Conservation (phyloP, 2,329 filamentous ascomycete species). For the Verticillium klebahnii region DNA sequence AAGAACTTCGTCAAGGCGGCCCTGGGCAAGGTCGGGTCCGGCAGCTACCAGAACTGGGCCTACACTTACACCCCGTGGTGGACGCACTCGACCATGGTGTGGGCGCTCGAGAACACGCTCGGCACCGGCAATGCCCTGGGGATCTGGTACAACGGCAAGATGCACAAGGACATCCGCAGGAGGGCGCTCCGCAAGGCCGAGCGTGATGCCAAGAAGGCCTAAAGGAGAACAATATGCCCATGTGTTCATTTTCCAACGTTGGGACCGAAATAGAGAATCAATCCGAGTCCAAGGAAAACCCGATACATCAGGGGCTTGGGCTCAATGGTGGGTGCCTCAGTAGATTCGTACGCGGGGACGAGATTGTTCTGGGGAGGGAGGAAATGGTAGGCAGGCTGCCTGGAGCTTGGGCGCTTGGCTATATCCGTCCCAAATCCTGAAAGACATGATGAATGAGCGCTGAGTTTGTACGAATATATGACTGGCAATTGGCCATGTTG, state of each 20-base stretch:
- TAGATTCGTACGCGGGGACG: no score
- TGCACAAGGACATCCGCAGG: conserved; percentile 80
- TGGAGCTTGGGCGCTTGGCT: background rate
- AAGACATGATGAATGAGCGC: background rate
- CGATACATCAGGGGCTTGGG: no score
- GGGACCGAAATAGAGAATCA: background rate
- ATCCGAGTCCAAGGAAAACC: no score
- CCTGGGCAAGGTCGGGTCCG: conserved; percentile 75
- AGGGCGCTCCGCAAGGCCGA: conserved; percentile 80
- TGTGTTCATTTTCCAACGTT: background rate
- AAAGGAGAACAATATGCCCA: background rate
- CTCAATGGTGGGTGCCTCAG: no score
- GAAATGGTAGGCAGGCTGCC: background rate
- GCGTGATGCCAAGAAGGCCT: conserved; percentile 68
- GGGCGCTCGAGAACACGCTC: conserved; percentile 62
- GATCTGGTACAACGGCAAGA: conserved; percentile 51
- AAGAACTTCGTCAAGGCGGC: conserved; percentile 76
- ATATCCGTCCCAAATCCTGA: background rate
- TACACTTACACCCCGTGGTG: conserved; percentile 91
- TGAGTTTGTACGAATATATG: background rate
- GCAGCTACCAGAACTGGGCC: conserved; percentile 72
- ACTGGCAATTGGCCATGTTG: background rate
- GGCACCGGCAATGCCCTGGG: conserved; percentile 43
- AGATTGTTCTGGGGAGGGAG: no score
- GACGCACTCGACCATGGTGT: conserved; percentile 86